Conservation (phyloP, 2,329 filamentous ascomycete species). For the Penicillium rolfsii region DNA sequence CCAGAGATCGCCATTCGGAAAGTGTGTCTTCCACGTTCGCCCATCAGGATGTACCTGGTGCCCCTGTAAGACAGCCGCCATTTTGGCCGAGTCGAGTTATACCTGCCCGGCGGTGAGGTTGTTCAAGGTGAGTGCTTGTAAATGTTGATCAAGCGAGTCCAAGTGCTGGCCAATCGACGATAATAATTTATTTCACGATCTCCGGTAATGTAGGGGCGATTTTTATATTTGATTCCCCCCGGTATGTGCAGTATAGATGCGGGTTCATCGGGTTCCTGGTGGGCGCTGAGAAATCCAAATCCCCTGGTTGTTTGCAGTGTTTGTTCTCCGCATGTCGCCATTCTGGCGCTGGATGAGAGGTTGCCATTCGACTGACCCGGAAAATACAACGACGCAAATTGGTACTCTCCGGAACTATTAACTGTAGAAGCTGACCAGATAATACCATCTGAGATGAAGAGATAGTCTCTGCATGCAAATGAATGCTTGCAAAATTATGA, state of each 20-base stretch:
- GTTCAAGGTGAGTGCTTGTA: not conserved
- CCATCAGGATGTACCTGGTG: constrained; percentile 33
- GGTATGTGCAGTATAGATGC: not conserved
- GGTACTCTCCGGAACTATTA: too few species aligned
- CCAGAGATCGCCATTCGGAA: constrained; percentile 75
- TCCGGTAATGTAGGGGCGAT: not conserved
- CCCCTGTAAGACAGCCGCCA: constrained; percentile 25
- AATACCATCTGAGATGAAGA: too few species aligned
- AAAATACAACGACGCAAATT: too few species aligned
- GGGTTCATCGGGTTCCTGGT: not conserved
- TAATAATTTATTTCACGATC: not conserved
- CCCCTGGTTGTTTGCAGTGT: constrained; percentile 32
- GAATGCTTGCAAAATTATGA: too few species aligned
- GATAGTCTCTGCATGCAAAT: too few species aligned
- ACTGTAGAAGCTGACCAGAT: too few species aligned
- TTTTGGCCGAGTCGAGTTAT: constrained; percentile 3
- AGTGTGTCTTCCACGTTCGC: constrained; percentile 49
- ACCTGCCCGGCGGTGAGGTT: not conserved
- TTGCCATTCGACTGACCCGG: not conserved
- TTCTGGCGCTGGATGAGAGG: not conserved
- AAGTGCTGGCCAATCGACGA: not conserved
- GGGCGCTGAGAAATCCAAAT: constrained; percentile 19
- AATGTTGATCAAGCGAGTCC: not conserved
- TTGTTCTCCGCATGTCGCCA: constrained; percentile 19
- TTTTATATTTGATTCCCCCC: not conserved